Evolutionary conservation across 352 stramenopile species (phyloP).

Genomic region (Phytophthora crassamura): DNA sequence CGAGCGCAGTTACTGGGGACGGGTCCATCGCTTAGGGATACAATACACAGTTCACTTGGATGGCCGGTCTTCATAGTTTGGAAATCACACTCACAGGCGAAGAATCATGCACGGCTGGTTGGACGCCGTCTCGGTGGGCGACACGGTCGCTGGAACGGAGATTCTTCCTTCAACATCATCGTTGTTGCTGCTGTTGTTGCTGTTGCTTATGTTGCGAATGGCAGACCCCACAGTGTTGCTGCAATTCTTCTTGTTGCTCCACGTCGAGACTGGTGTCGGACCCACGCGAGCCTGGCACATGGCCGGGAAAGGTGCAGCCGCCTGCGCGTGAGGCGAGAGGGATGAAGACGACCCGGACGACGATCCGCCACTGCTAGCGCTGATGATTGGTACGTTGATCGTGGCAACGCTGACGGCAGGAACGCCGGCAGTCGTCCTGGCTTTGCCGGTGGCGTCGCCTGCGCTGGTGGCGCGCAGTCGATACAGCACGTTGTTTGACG

Average conservation of each 20-base stretch:
- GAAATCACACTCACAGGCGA: slow-evolving; percentile 25
- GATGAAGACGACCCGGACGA: slow-evolving; percentile 33
- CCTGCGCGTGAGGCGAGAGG: slow-evolving; percentile 27
- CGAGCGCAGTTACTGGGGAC: slow-evolving; percentile 14
- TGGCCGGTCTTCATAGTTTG: slow-evolving; percentile 2
- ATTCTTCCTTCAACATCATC: neutral
- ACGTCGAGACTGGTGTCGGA: slow-evolving; percentile 2
- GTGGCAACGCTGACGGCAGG: slow-evolving; percentile 11
- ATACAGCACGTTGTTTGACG: slow-evolving; percentile 46
- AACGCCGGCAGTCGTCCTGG: slow-evolving; percentile 17
- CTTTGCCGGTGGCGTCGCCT: slow-evolving; percentile 12
- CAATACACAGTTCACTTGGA: slow-evolving; percentile 14
- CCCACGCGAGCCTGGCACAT: slow-evolving; percentile 7
- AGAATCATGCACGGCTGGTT: slow-evolving; percentile 34
- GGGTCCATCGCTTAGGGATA: slow-evolving; percentile 27
- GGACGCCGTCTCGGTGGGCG: slow-evolving; percentile 9
- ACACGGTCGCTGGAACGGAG: slow-evolving; percentile 7
- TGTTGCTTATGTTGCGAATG: neutral
- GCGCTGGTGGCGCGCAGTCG: slow-evolving; percentile 30
- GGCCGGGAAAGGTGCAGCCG: slow-evolving; percentile 12
- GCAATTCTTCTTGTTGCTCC: slow-evolving; percentile 10
- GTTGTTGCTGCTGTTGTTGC: neutral
- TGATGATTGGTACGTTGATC: slow-evolving; percentile 16
- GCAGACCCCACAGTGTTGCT: neutral
- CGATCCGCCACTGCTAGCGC: slow-evolving; percentile 26